phyloP scores from a whole-genome alignment of 2,329 filamentous ascomycete species.

The Fusarium sp. region DNA sequence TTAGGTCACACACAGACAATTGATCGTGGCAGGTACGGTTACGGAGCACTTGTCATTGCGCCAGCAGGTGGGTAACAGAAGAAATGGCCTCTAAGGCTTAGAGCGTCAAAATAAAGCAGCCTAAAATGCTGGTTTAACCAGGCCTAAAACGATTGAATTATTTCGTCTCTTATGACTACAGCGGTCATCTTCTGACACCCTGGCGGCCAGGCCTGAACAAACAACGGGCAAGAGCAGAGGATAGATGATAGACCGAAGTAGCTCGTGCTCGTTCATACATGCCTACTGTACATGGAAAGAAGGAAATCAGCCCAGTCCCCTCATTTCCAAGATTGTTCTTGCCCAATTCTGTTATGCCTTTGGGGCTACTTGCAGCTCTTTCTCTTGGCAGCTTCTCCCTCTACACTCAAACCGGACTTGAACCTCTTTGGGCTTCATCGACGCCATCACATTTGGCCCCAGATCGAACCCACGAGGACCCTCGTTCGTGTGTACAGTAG shows the following conservation, averaged over 20 bases:
- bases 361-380: constrained; percentile 37
- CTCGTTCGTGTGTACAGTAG: constrained; percentile 16
- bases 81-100: too few relatives aligned
- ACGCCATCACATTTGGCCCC: constrained; percentile 39
- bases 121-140: too few relatives aligned
- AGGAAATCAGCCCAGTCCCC: constrained; percentile 22
- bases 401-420: constrained; percentile 19
- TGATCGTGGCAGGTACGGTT: constrained; percentile 12
- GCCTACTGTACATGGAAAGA: background rate
- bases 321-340: constrained; percentile 35
- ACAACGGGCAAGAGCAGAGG: constrained; percentile 3
- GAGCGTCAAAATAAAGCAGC: too few relatives aligned
- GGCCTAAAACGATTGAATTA: too few relatives aligned
- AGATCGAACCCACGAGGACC: constrained; percentile 38
- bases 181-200: too few relatives aligned
- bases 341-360: constrained; percentile 12
- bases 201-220: constrained; percentile 17
- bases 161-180: too few relatives aligned
- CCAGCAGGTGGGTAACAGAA: constrained; percentile 7
- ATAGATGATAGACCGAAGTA: background rate
- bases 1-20: constrained; percentile 31
- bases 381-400: constrained; percentile 28
- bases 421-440: constrained; percentile 40
- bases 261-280: background rate
- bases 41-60: background rate